These are phyloP conservation scores for Xylaria longipes DNA, from an alignment of 495 filamentous ascomycete genomes.

Conservation along the genomic window DNA sequence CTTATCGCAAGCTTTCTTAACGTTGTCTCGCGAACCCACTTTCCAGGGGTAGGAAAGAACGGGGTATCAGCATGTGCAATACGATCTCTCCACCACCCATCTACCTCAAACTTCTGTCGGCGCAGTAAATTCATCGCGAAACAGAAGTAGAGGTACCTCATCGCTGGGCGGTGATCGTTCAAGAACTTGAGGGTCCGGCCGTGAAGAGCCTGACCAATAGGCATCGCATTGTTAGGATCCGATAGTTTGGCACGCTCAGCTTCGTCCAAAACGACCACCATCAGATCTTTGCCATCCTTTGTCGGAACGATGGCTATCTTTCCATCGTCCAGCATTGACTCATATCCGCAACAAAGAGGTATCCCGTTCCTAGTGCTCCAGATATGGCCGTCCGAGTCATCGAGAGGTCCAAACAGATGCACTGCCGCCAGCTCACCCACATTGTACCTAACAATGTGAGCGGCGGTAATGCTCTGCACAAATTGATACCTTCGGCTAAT, in stretches of 20 bases:
- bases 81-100: slow-evolving; percentile 17
- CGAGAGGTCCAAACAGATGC: slow-evolving; percentile 16
- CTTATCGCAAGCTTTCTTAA: slow-evolving; percentile 10
- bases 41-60: slow-evolving; percentile 14
- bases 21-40: slow-evolving; percentile 11
- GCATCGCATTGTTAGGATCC: background rate
- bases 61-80: background rate
- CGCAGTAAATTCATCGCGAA: slow-evolving; percentile 5
- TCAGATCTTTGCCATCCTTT: slow-evolving; percentile 2
- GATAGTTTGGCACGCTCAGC: background rate
- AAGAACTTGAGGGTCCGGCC: slow-evolving; percentile 10
- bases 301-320: slow-evolving; percentile 17
- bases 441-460: slow-evolving; percentile 18
- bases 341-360: background rate
- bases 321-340: slow-evolving; percentile 6
- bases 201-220: background rate
- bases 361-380: slow-evolving; percentile 17
- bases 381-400: slow-evolving; percentile 12
- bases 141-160: slow-evolving; percentile 9
- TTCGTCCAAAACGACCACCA: slow-evolving; percentile 10
- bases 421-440: slow-evolving; percentile 15
- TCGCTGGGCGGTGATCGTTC: slow-evolving; percentile 5
- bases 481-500: background rate
- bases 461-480: background rate
- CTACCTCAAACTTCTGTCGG: slow-evolving; percentile 1